phyloP scores from a whole-genome alignment of 768 basidiomycete species.

The Tricholoma flavovirens region DNA sequence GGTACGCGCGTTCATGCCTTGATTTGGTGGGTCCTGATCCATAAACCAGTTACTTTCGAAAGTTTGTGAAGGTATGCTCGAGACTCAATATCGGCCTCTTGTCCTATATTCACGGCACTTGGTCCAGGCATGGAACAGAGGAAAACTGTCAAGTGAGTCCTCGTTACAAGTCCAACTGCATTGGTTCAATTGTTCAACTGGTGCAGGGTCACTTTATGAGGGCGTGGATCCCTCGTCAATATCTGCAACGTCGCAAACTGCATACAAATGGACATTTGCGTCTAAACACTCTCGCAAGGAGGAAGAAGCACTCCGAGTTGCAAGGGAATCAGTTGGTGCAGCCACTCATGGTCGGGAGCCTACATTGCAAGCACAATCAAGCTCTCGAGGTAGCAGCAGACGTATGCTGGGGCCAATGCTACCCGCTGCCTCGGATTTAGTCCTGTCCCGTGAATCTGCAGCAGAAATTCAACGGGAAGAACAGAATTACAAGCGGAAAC shows the following conservation, averaged over 20 bases:
- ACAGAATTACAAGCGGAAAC: conserved; percentile 56
- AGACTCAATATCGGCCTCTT: neutral
- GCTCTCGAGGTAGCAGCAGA: conserved; percentile 23
- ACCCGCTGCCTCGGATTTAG: conserved; percentile 63
- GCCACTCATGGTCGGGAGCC: conserved; percentile 36
- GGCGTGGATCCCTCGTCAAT: conserved; percentile 52
- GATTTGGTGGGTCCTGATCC: conserved; percentile 24
- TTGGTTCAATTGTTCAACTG: neutral
- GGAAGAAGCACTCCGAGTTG: conserved; percentile 47
- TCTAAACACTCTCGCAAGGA: conserved; percentile 60
- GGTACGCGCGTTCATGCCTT: conserved; percentile 34
- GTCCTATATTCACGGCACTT: neutral
- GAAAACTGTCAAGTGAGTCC: conserved; percentile 57
- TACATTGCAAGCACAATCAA: conserved; percentile 19
- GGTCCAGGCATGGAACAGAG: conserved; percentile 73
- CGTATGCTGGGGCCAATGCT: conserved; percentile 63
- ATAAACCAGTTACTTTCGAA: conserved; percentile 74
- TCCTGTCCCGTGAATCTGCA: conserved; percentile 59
- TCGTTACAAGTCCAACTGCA: neutral
- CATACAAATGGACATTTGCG: conserved; percentile 86
- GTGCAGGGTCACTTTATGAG: conserved; percentile 49
- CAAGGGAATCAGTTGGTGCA: conserved; percentile 53
- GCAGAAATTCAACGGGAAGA: conserved; percentile 49
- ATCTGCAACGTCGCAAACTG: conserved; percentile 64
- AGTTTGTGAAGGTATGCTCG: conserved; percentile 72